A percentile compares a stretch with the other conserved stretches of the same genome.
Conservation (phyloP, 768 basidiomycete species). For the Roridomyces roridus region DNA sequence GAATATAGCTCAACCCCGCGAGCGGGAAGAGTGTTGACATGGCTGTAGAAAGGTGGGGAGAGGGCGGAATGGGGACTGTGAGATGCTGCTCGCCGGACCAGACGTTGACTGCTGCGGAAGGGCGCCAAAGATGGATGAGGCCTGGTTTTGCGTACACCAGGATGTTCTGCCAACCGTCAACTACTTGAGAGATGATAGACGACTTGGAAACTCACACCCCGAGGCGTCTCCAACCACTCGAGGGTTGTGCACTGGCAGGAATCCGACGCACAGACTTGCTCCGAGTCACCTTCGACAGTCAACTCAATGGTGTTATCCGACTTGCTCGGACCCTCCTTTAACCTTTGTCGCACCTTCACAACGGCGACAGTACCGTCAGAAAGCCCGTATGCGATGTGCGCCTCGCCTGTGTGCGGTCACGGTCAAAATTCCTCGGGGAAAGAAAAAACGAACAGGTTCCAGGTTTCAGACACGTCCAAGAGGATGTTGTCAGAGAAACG, state of each 20-base stretch:
- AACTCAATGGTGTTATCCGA: constrained; percentile 42
- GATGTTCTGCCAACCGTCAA: constrained; percentile 53
- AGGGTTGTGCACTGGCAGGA: constrained; percentile 56
- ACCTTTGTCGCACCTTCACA: constrained; percentile 56
- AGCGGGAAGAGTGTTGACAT: constrained; percentile 66
- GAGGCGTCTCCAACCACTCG: constrained; percentile 55
- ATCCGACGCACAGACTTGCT: constrained; percentile 42
- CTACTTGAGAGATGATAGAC: not conserved
- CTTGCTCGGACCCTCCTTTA: constrained; percentile 34
- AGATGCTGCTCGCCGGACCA: constrained; percentile 65
- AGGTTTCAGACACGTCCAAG: constrained; percentile 49
- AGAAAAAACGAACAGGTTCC: constrained; percentile 48
- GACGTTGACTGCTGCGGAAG: constrained; percentile 28
- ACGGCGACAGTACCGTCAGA: constrained; percentile 66
- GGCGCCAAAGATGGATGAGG: constrained; percentile 61
- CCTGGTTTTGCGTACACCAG: constrained; percentile 69
- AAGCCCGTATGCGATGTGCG: constrained; percentile 61
- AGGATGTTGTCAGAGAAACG: constrained; percentile 63
- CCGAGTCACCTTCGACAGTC: constrained; percentile 34
- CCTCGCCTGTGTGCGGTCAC: constrained; percentile 51
- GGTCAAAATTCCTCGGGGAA: not conserved
- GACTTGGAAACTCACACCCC: constrained; percentile 41
- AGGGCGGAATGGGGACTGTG: constrained; percentile 45
- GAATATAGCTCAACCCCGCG: constrained; percentile 64
- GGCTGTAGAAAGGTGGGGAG: constrained; percentile 57